phyloP scores from a whole-genome alignment of 2,329 filamentous ascomycete species.

The Thelonectria olida region DNA sequence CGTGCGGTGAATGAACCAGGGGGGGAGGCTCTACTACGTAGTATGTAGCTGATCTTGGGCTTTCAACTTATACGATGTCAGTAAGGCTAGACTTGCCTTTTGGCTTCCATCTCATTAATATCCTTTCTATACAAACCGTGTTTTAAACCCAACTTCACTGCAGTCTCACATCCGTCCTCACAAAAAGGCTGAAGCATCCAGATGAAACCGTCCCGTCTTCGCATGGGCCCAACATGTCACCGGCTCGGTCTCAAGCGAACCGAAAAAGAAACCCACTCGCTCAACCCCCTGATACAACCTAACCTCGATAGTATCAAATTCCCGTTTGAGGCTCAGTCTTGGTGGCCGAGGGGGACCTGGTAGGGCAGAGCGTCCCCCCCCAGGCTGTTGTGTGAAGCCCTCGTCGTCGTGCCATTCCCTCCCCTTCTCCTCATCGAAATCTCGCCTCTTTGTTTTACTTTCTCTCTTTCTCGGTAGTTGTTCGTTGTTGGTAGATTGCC shows the following conservation, averaged over 20 bases:
- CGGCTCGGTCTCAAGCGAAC: slow-evolving; percentile 24
- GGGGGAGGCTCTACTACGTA: no score
- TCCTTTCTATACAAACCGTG: no score
- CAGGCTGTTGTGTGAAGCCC: no score
- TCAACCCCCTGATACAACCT: slow-evolving; percentile 23
- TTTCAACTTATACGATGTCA: no score
- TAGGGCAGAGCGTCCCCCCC: neutral
- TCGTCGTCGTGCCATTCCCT: slow-evolving; percentile 33
- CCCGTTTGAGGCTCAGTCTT: slow-evolving; percentile 40
- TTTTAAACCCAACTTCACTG: slow-evolving; percentile 11
- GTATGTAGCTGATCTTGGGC: no score
- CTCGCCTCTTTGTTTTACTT: slow-evolving; percentile 9
- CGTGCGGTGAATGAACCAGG: no score
- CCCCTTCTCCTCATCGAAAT: slow-evolving; percentile 15
- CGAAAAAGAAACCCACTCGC: slow-evolving; percentile 3
- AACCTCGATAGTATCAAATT: slow-evolving; percentile 35
- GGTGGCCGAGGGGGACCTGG: neutral
- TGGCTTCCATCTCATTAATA: neutral
- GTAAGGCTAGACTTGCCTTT: no score
- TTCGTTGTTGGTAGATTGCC: slow-evolving; percentile 24
- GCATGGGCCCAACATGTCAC: neutral
- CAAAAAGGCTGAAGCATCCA: neutral
- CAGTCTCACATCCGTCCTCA: neutral
- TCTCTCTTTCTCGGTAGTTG: slow-evolving; percentile 22
- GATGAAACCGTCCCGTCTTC: neutral